phyloP scores from a whole-genome alignment of 352 stramenopile genomes.

The Phytophthora kernoviae region DNA sequence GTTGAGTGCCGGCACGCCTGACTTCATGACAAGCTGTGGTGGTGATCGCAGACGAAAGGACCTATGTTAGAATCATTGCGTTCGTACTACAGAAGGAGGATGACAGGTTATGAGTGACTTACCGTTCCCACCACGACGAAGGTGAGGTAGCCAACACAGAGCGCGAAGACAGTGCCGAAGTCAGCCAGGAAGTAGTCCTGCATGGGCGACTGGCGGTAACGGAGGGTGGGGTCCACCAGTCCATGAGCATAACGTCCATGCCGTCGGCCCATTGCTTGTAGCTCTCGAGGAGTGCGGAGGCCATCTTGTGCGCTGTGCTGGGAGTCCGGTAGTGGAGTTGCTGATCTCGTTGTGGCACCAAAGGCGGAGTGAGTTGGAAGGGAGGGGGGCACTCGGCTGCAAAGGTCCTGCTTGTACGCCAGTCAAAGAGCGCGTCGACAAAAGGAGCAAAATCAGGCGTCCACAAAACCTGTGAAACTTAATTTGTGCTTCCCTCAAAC shows the following conservation, averaged over 20 bases:
- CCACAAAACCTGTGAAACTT: conserved; percentile 16
- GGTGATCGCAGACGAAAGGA: conserved; percentile 1
- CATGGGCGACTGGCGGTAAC: conserved; percentile 40
- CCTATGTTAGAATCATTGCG: conserved; percentile 6
- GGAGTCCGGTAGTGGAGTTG: conserved; percentile 9
- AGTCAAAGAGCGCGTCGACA: conserved; percentile 37
- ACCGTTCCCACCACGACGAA: conserved; percentile 63
- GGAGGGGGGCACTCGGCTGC: conserved; percentile 15
- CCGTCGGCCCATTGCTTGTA: conserved; percentile 40
- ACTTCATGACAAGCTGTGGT: conserved; percentile 58
- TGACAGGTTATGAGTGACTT: neutral
- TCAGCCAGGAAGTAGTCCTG: conserved; percentile 40
- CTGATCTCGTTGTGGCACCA: conserved; percentile 24
- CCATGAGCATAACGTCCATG: conserved; percentile 42
- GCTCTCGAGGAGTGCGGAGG: conserved; percentile 38
- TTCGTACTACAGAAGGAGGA: neutral
- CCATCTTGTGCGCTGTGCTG: conserved; percentile 32
- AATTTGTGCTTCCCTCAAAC: conserved; percentile 14
- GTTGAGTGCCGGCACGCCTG: conserved; percentile 55
- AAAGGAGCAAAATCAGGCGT: conserved; percentile 22
- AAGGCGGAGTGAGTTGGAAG: conserved; percentile 29
- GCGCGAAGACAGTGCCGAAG: conserved; percentile 40
- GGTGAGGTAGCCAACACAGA: conserved; percentile 70
- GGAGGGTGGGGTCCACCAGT: conserved; percentile 42
- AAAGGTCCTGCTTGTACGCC: conserved; percentile 29